These are phyloP conservation scores for Brettanomyces sp. DNA, from an alignment of 805 yeast genomes.

Conservation along the genomic window DNA sequence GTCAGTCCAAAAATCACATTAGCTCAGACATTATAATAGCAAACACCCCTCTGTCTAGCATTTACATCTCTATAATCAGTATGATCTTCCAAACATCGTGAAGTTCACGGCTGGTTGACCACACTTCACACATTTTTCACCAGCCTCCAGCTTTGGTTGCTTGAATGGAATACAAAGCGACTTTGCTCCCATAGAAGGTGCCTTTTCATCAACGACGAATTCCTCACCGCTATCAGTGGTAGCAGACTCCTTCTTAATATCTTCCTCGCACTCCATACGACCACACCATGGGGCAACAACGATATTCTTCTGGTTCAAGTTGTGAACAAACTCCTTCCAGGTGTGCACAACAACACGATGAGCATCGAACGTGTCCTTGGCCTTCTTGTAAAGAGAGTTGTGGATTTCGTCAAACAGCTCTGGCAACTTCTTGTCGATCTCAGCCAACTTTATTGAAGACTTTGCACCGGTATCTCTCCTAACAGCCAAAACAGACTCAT, in stretches of 20 bases:
- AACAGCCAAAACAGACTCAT: slow-evolving; percentile 74
- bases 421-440: slow-evolving; percentile 59
- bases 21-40: too few relatives aligned
- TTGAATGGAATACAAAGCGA: slow-evolving; percentile 93
- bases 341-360: slow-evolving; percentile 77
- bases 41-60: too few relatives aligned
- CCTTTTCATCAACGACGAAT: slow-evolving; percentile 85
- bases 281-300: slow-evolving; percentile 98
- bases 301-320: slow-evolving; percentile 83
- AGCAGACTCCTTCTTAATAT: slow-evolving; percentile 84
- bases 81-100: slow-evolving; percentile 96
- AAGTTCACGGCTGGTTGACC: slow-evolving; percentile 65
- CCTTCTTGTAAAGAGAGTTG: slow-evolving; percentile 58
- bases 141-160: slow-evolving; percentile 73
- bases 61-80: slow-evolving; percentile 31
- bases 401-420: slow-evolving; percentile 79
- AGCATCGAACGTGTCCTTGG: slow-evolving; percentile 73
- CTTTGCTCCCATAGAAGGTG: slow-evolving; percentile 99
- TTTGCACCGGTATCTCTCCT: slow-evolving; percentile 88
- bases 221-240: slow-evolving; percentile 75
- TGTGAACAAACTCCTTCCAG: slow-evolving; percentile 89
- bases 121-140: slow-evolving; percentile 85
- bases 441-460: slow-evolving; percentile 53
- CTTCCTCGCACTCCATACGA: slow-evolving; percentile 87
- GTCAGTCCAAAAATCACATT: too few relatives aligned